Conservation (phyloP, 768 basidiomycete genomes). For the Fomitopsis serialis region DNA sequence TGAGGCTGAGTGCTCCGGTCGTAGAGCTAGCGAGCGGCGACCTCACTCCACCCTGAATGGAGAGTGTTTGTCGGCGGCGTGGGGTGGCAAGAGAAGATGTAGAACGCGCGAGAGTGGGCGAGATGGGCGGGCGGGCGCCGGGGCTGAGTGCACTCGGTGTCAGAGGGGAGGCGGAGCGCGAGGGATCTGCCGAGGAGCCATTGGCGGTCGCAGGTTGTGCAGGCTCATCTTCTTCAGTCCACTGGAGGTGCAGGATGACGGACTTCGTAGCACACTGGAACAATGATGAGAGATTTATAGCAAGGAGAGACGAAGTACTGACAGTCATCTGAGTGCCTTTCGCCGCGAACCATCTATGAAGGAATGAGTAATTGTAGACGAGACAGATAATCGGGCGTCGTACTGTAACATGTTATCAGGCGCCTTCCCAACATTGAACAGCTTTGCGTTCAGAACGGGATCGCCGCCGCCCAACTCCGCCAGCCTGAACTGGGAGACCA, state of each 20-base stretch:
- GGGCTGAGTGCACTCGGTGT: conserved; percentile 17
- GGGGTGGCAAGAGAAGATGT: conserved; percentile 44
- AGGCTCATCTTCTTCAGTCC: conserved; percentile 62
- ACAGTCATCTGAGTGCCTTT: conserved; percentile 90
- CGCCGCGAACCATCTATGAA: conserved; percentile 77
- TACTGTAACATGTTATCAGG: conserved; percentile 87
- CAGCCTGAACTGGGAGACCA: conserved; percentile 90
- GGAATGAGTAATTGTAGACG: not conserved
- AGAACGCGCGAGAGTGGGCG: conserved; percentile 52
- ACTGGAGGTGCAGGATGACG: conserved; percentile 78
- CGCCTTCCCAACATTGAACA: conserved; percentile 74
- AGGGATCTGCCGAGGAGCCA: conserved; percentile 13
- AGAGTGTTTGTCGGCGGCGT: conserved; percentile 29
- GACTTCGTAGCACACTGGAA: conserved; percentile 83
- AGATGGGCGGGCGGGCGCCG: conserved; percentile 31
- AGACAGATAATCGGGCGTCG: conserved; percentile 18
- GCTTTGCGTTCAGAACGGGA: conserved; percentile 56
- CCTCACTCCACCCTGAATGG: conserved; percentile 18
- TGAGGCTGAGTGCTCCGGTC: conserved; percentile 15
- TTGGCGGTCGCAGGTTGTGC: conserved; percentile 13
- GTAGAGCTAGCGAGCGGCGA: conserved; percentile 28
- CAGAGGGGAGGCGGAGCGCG: conserved; percentile 14
- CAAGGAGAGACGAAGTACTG: conserved; percentile 18
- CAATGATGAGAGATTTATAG: not conserved
- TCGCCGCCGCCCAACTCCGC: conserved; percentile 69